Base-by-base conservation (phyloP, 1,284 basidiomycete genomes). In the Rhodotorula sp. region DNA sequence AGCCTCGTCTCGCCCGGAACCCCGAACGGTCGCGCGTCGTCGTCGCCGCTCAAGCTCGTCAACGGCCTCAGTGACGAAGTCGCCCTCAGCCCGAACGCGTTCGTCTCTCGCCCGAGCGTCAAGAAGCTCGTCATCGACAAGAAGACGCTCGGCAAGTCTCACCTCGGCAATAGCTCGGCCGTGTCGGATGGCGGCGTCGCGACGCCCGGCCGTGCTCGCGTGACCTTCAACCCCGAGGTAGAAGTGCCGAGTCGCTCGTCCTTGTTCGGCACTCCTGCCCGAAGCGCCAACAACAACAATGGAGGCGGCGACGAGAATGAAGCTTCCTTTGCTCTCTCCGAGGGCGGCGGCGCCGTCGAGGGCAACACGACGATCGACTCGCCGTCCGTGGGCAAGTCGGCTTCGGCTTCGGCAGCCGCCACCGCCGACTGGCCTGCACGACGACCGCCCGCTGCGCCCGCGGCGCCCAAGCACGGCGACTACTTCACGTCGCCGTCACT, bases 51-150 rank as follows among this genome's bases (percentile, higher is more conserved):
- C 54, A 77, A 71, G 10, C 73, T 78, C 52, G 68, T 70, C 78
- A 82, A 82, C 69, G 84, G 89, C 82, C 77, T 86, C 54, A 83
- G 88, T 38, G 91, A 86, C 67, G 81, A 83, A 16, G 80, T 78
- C 49, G 75, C 81, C 0, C 79, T 84, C 15, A 81, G 80, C 23
- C 83, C 84, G 26, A 84, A 85, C 74, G 90, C 83, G 82, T 93
- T 79, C 83, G 88, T 78, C 84, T 90, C 76, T 31, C 86, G 90
- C 54, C 87, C 90, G 68, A 97, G 92, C 80, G 92, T 97, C 72
- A 99, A 98, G 85, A 95, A 97, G 81, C 87, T 99, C 66, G 89
- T 95, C 54, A 82, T 98, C 68, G 90, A 94, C 79, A 91, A 89
- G 80, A 82, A 80, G 67, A 62, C 76, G 31, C 73, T 76, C 26